Percentiles rank a stretch among this genome's conserved stretches.
Conservation (phyloP, 805 yeast genomes). For the Candida maris region DNA sequence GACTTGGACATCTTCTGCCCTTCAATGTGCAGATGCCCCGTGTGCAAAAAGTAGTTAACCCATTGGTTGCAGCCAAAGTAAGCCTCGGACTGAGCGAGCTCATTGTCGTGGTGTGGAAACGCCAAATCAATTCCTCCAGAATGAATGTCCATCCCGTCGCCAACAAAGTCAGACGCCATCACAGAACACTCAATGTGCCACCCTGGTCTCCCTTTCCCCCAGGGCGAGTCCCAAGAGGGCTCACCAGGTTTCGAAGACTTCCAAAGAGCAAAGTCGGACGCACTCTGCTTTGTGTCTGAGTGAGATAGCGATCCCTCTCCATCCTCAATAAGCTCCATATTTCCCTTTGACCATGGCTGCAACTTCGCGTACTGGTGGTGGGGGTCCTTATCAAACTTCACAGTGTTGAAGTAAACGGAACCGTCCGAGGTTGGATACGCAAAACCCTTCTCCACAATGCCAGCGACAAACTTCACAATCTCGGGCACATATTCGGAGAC, state of each 20-base stretch:
- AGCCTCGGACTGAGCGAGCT: conserved; percentile 95
- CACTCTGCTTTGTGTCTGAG: conserved; percentile 59
- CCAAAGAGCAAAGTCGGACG: conserved; percentile 95
- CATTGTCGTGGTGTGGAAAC: conserved; percentile 98
- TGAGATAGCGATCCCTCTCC: conserved; percentile 83
- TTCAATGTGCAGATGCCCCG: conserved; percentile 96
- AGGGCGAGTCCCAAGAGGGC: conserved; percentile 91
- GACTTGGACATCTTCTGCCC: conserved; percentile 98
- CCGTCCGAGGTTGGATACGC: conserved; percentile 86
- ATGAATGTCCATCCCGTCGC: conserved; percentile 85
- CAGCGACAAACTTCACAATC: conserved; percentile 72
- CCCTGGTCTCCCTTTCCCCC: conserved; percentile 98
- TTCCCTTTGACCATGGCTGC: conserved; percentile 97
- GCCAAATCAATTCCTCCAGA: conserved; percentile 97
- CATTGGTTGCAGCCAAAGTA: conserved; percentile 85
- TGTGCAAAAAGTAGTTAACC: conserved; percentile 95
- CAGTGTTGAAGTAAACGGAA: conserved; percentile 93
- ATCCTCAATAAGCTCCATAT: conserved; percentile 78
- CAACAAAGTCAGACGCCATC: conserved; percentile 90
- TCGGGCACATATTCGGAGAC: conserved; percentile 96
- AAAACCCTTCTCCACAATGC: conserved; percentile 73
- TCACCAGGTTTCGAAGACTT: conserved; percentile 96
- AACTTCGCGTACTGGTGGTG: conserved; percentile 88
- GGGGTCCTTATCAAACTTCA: conserved; percentile 65
- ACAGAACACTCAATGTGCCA: conserved; percentile 99